Evolutionary conservation across 108 stramenopile genomes (phyloP).

Genomic region (Cylindrotheca closterium): DNA sequence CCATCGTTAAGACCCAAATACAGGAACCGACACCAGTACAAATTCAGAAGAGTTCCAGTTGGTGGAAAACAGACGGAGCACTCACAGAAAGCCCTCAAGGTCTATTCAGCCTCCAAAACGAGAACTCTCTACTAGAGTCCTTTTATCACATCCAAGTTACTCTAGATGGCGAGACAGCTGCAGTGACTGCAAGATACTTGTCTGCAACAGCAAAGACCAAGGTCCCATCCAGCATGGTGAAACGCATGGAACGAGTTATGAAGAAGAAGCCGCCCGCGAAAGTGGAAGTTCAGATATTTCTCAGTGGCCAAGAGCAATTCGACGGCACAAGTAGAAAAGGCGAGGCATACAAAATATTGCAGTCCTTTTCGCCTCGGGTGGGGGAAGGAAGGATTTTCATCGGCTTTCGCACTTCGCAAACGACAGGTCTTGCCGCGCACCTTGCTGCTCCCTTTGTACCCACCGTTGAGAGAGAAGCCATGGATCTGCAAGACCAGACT

Average conservation of each 20-base stretch:
- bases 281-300: slow-evolving; percentile 62
- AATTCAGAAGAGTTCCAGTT: slow-evolving; percentile 33
- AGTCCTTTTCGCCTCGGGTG: slow-evolving; percentile 58
- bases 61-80: slow-evolving; percentile 59
- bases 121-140: slow-evolving; percentile 37
- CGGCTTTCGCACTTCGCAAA: slow-evolving; percentile 81
- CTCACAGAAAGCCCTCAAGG: slow-evolving; percentile 52
- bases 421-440: slow-evolving; percentile 76
- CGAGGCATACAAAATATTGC: slow-evolving; percentile 41
- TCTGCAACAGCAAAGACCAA: slow-evolving; percentile 66
- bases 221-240: slow-evolving; percentile 55
- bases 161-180: slow-evolving; percentile 45
- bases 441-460: slow-evolving; percentile 77
- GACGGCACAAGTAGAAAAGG: slow-evolving; percentile 4
- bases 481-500: slow-evolving; percentile 77
- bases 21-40: slow-evolving; percentile 46
- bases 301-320: slow-evolving; percentile 44
- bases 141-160: slow-evolving; percentile 39
- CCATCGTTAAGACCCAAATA: slow-evolving; percentile 56
- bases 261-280: slow-evolving; percentile 73
- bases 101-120: slow-evolving; percentile 55
- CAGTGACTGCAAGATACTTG: slow-evolving; percentile 67
- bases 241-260: slow-evolving; percentile 80
- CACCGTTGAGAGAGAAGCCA: slow-evolving; percentile 81
- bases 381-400: slow-evolving; percentile 75